phyloP scores from a whole-genome alignment of 169 alveolate genomes.

The Plasmodium gonderi region DNA sequence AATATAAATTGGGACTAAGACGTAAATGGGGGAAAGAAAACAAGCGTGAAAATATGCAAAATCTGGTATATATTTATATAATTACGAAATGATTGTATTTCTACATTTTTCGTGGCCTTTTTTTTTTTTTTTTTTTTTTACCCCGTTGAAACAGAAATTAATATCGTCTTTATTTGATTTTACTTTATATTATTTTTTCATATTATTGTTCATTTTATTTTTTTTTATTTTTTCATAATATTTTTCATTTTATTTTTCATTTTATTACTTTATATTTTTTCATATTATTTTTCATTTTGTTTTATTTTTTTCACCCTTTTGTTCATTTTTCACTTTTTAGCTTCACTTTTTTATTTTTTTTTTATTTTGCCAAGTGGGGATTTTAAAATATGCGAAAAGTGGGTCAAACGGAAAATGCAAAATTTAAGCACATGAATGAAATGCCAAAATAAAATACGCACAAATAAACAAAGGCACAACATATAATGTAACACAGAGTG shows the following conservation, averaged over 20 bases:
- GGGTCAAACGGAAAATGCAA: neutral
- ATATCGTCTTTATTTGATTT: no score
- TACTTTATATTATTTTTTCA: no score
- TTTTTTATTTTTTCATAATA: no score
- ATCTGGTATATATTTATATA: neutral
- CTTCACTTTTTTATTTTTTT: no score
- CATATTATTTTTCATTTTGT: neutral
- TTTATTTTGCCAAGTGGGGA: neutral
- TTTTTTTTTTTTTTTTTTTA: neutral
- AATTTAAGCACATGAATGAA: neutral
- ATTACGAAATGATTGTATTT: constrained; percentile 20
- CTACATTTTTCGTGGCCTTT: constrained; percentile 7
- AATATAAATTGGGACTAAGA: neutral
- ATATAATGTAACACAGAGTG: neutral
- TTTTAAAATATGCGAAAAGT: neutral
- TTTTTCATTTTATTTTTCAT: no score
- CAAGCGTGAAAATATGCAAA: neutral
- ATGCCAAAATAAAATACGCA: neutral
- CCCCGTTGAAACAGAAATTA: no score
- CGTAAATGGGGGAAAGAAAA: neutral
- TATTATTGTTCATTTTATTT: no score
- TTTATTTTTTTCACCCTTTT: no score
- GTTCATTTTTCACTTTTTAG: no score
- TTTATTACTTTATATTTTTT: no score
- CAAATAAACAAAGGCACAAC: neutral